phyloP scores from a whole-genome alignment of 768 basidiomycete genomes.

The Trametes coccinea region DNA sequence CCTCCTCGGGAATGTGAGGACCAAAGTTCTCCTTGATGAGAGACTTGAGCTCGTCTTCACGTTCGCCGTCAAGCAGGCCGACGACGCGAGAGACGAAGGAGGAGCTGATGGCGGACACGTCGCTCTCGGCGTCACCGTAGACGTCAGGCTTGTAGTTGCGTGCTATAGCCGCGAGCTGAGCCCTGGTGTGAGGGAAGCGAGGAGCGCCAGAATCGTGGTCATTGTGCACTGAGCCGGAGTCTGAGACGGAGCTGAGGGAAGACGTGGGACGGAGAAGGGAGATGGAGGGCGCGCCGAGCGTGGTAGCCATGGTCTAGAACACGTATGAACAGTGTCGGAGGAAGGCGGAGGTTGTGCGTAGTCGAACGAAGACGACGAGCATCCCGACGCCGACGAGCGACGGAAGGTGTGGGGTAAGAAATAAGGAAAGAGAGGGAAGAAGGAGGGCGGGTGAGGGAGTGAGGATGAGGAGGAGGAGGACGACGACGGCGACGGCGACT shows the following conservation, averaged over 20 bases:
- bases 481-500: no score
- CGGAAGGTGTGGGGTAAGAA: background rate
- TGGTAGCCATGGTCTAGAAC: constrained; percentile 19
- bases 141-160: constrained; percentile 69
- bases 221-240: constrained; percentile 15
- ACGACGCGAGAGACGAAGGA: constrained; percentile 72
- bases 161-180: constrained; percentile 73
- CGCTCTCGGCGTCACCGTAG: constrained; percentile 45
- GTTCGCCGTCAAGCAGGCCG: constrained; percentile 71
- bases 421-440: background rate
- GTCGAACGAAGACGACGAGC: constrained; percentile 4
- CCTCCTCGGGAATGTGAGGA: constrained; percentile 54
- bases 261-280: constrained; percentile 27
- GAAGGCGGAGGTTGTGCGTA: background rate
- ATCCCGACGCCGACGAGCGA: constrained; percentile 6
- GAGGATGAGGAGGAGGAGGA: background rate
- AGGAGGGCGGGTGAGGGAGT: background rate
- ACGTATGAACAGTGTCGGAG: background rate
- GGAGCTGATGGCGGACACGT: constrained; percentile 57
- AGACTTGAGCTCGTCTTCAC: constrained; percentile 82
- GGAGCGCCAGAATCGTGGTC: constrained; percentile 25
- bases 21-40: constrained; percentile 71
- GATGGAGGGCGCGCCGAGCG: constrained; percentile 29
- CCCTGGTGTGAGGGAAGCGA: constrained; percentile 81
- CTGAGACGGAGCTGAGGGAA: constrained; percentile 22